Conservation (phyloP, 164 flowering plant species). For the Platanus orientalis region DNA sequence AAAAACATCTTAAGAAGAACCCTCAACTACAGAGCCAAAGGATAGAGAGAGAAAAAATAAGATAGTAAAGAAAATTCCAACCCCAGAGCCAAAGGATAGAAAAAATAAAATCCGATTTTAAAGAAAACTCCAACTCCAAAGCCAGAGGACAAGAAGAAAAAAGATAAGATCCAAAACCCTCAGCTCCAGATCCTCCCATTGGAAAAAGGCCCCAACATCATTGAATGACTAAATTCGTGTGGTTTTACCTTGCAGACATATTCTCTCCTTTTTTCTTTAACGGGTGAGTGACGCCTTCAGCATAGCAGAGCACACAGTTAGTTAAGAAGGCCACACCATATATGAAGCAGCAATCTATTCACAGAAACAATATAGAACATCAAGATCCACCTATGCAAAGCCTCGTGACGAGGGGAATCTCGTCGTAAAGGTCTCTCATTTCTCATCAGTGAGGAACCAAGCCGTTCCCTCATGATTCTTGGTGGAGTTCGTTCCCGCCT, state of each 20-base stretch:
- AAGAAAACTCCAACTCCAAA: conserved; percentile 7
- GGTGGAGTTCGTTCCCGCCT: conserved; percentile 72
- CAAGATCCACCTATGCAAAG: conserved; percentile 84
- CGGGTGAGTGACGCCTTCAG: conserved; percentile 98
- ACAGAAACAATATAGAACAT: conserved; percentile 52
- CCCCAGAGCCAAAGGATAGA: neutral
- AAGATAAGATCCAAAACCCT: conserved; percentile 12
- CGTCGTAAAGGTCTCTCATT: conserved; percentile 49
- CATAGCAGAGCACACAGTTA: conserved; percentile 81
- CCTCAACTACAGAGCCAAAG: too few relatives aligned
- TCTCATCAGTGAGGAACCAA: conserved; percentile 50
- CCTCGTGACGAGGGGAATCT: conserved; percentile 69
- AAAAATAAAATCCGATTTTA: neutral
- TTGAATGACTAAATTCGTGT: conserved; percentile 31
- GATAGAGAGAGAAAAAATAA: too few relatives aligned
- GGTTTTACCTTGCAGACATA: conserved; percentile 98
- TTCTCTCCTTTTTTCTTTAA: conserved; percentile 91
- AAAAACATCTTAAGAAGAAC: too few relatives aligned
- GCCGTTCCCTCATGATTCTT: conserved; percentile 63
- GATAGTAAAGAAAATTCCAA: neutral
- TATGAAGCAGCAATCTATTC: conserved; percentile 47
- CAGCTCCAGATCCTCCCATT: conserved; percentile 17
- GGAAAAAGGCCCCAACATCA: conserved; percentile 19
- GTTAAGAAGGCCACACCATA: conserved; percentile 49
- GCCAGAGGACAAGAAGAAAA: conserved; percentile 11